Base-by-base conservation (phyloP, 768 basidiomycete species). In the Myochromella boudieri region DNA sequence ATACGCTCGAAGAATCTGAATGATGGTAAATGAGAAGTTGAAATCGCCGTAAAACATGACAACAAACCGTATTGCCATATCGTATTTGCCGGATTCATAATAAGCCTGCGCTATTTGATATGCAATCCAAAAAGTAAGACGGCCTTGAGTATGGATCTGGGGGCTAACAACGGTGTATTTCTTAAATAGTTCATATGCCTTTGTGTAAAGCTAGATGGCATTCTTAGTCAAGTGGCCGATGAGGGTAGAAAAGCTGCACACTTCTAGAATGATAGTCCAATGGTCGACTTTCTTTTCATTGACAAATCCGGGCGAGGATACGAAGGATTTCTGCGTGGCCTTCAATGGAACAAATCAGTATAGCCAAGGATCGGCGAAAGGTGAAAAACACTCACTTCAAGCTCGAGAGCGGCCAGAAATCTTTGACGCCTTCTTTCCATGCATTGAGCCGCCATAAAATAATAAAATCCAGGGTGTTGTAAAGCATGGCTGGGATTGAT, bases 241-340 rank as follows among this genome's bases (percentile, higher is more conserved):
- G 42, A 28, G 17, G 11, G 20, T 28, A 29, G 15, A 37, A n/a
- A 8, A n/a, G 25, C 5, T 8, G 54, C 68, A 37, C 45, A 88
- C 93, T 78, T 99, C 95, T 24, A 95, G 69, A 32, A 91, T 81
- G 28, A 95, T 71, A 1, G 80, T 78, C 15, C 87, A 63, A 61
- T 99, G 95, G 48, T 95, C 92, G 6, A 95, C 88, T 60, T 93
- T 97, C 63, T 84, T 88, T 68, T 99, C 95, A 51, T 95, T 95
- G 15, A 72, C 67, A 59, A 88, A 87, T 0, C 91, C 91, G 1
- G 93, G 90, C 0, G 84, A 75, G 11, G 70, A 51, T 5, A 67
- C 55, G 32, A 59, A 55, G 2, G 62, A 55, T 37, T 68, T 66
- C 36, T 73, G 69, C 4, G 61, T 70, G n/a, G 55, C 50, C 62